Conservation (phyloP, 1,284 basidiomycete species). For the Amylostereum chailletii region DNA sequence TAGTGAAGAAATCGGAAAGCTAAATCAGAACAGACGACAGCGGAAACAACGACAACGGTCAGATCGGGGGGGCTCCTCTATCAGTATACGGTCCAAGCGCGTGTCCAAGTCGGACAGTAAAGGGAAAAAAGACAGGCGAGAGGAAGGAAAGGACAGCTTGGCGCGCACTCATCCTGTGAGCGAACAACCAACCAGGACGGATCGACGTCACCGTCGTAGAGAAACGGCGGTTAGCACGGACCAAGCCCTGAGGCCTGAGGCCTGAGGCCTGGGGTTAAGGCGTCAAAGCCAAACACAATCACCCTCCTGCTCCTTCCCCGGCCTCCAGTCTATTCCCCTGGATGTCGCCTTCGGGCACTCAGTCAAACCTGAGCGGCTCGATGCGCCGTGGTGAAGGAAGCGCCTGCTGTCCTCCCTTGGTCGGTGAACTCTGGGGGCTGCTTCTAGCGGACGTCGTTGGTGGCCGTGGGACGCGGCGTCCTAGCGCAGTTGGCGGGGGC, state of each 20-base stretch:
- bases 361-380: conserved; percentile 12
- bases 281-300: too few species aligned
- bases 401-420: conserved; percentile 3
- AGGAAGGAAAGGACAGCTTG: background rate
- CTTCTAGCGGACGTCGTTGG: background rate
- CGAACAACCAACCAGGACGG: background rate
- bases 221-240: too few species aligned
- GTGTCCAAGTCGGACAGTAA: background rate
- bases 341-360: too few species aligned
- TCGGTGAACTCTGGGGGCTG: conserved; percentile 4
- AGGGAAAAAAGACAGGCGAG: background rate
- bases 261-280: too few species aligned
- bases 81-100: too few species aligned
- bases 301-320: too few species aligned
- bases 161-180: background rate
- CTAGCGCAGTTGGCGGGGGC: conserved; percentile 47
- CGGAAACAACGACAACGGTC: background rate
- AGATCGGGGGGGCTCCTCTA: background rate
- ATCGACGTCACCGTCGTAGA: too few species aligned
- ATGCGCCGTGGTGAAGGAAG: conserved; percentile 13
- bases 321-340: too few species aligned
- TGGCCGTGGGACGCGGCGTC: conserved; percentile 1
- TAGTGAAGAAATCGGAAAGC: too few species aligned
- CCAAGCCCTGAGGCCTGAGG: too few species aligned
- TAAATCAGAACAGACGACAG: background rate